phyloP scores from a whole-genome alignment of 805 yeast genomes.

The Suhomyces kilbournensis region DNA sequence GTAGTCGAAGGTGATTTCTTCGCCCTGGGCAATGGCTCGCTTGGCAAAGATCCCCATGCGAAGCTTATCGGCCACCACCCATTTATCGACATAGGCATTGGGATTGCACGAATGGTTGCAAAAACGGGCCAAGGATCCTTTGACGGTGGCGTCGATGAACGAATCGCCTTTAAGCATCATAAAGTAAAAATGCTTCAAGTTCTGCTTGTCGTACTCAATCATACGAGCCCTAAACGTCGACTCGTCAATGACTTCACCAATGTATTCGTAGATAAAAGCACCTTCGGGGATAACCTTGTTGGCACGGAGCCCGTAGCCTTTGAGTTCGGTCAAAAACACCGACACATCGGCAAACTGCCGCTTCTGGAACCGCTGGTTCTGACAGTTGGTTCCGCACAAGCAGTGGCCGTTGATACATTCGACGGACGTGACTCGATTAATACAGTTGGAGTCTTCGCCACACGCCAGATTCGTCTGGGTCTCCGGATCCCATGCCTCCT shows the following conservation, averaged over 20 bases:
- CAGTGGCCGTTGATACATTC: constrained; percentile 78
- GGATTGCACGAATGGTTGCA: constrained; percentile 96
- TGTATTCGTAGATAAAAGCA: constrained; percentile 84
- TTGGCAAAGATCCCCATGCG: constrained; percentile 95
- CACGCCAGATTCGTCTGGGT: constrained; percentile 59
- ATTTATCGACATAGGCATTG: constrained; percentile 91
- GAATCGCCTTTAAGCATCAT: constrained; percentile 94
- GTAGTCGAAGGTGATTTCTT: constrained; percentile 89
- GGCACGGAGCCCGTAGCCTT: constrained; percentile 90
- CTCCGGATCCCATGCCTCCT: constrained; percentile 44
- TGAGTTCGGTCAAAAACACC: constrained; percentile 76
- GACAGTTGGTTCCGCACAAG: constrained; percentile 74
- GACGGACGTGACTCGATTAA: constrained; percentile 85
- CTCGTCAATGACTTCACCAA: constrained; percentile 91
- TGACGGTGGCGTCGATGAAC: constrained; percentile 90
- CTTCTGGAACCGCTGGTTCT: constrained; percentile 84
- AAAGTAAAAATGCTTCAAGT: constrained; percentile 81
- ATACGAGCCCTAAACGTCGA: constrained; percentile 68
- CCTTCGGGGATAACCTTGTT: constrained; percentile 53
- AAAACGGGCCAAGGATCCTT: constrained; percentile 86
- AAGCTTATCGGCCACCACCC: constrained; percentile 90
- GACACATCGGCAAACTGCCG: constrained; percentile 71
- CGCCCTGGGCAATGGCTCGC: constrained; percentile 67
- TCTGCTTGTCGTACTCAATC: constrained; percentile 66
- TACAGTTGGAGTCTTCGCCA: constrained; percentile 83